Evolutionary conservation across 345 rosid species (phyloP).

Genomic region (rapeseed (Brassica napus)): DNA sequence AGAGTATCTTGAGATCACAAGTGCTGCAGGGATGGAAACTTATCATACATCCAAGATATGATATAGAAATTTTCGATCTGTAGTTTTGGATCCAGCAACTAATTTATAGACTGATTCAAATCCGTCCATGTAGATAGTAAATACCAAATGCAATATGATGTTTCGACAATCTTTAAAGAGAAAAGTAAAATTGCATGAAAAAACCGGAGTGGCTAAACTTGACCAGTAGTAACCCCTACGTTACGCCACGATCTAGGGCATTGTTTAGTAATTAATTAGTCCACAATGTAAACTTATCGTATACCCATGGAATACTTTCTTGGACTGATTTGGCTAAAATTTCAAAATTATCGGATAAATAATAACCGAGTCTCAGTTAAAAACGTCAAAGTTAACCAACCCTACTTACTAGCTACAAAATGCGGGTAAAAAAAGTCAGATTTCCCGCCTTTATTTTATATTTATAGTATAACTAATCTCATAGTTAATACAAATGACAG

Average conservation of each 20-base stretch:
- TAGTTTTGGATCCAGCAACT: not conserved
- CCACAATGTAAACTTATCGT: not conserved
- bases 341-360: not conserved
- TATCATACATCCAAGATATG: not conserved
- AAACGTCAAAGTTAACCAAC: slow-evolving; percentile 4
- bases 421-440: not conserved
- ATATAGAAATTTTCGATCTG: not conserved
- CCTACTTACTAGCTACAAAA: not conserved
- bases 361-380: not conserved
- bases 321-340: slow-evolving; percentile 4
- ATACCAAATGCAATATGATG: not conserved
- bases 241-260: slow-evolving; percentile 13
- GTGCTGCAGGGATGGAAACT: not conserved
- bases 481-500: not conserved
- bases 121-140: not conserved
- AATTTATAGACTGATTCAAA: not conserved
- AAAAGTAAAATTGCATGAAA: not conserved
- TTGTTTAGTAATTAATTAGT: slow-evolving; percentile 5
- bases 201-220: not conserved
- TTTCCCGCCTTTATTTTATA: not conserved
- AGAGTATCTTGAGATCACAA: not conserved
- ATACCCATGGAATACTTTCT: not conserved
- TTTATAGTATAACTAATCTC: not conserved
- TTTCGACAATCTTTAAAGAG: not conserved
- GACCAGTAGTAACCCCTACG: slow-evolving; percentile 13